These are phyloP conservation scores for Stagonosporopsis rhizophila DNA, from an alignment of 2,329 filamentous ascomycete genomes.

Conservation along the genomic window DNA sequence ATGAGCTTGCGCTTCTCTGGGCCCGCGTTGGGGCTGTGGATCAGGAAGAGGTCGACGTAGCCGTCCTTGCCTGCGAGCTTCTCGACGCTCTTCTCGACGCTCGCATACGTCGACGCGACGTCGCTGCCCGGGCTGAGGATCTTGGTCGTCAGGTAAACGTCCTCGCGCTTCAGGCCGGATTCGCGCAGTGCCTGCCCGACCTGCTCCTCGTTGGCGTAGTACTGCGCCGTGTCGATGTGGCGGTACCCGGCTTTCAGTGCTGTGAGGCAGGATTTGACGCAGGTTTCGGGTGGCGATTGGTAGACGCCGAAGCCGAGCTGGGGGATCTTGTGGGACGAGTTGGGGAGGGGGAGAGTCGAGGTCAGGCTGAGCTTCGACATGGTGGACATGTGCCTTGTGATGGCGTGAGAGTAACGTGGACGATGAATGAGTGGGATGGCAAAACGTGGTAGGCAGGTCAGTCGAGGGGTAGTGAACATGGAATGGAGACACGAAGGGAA, in stretches of 20 bases:
- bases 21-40: conserved; percentile 69
- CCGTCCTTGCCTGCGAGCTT: conserved; percentile 63
- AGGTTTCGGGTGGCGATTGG: conserved; percentile 62
- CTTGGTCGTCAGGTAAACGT: conserved; percentile 76
- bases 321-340: conserved; percentile 64
- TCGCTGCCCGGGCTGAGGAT: conserved; percentile 63
- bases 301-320: conserved; percentile 76
- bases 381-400: conserved; percentile 11
- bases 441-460: conserved; percentile 6
- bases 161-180: conserved; percentile 62
- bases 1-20: conserved; percentile 64
- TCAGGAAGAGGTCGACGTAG: conserved; percentile 75
- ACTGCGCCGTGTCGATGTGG: conserved; percentile 72
- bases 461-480: conserved; percentile 19
- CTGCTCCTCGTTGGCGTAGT: conserved; percentile 72
- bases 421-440: conserved; percentile 5
- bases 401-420: conserved; percentile 3
- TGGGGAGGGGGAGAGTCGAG: conserved; percentile 59
- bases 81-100: conserved; percentile 66
- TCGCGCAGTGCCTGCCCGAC: conserved; percentile 69
- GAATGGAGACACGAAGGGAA: conserved; percentile 6
- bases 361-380: conserved; percentile 51
- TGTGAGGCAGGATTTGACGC: conserved; percentile 63
- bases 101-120: conserved; percentile 66
- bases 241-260: conserved; percentile 67